Evolutionary conservation across 257 asterid species (phyloP), one percentile per base, ranked within the genome.

Genomic region (Perilla frutescens): DNA sequence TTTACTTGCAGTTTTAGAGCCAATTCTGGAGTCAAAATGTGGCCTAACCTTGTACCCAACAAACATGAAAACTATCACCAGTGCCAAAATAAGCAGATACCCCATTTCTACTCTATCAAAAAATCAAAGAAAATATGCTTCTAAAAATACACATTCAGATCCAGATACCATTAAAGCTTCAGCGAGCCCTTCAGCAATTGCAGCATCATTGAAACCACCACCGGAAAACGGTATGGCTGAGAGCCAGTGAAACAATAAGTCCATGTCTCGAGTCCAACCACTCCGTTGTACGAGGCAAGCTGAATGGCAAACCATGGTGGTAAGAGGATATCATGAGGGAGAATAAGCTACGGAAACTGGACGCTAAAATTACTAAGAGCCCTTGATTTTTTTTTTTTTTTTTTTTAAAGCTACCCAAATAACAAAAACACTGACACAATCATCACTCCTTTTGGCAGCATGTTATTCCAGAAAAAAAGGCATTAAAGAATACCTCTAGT

Each of bases 121-220:
- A 36, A 43, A 48, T 39, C 64, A 72, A 62, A 54, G 56, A 43
- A 48, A 48, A 63, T 54, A 68, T 50, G 71, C 62, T 62, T 60
- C 71, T 29, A 70, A 41, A 62, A 14, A 20, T 14, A 71, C 49
- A 53, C 47, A 76, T 71, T 32, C 68, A 73, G 84, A 45, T 71
- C 40, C 68, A 73, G 84, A 45, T 59, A 92, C 98, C 96, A 83
- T 87, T 81, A 92, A 79, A 80, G 96, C 96, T 80, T 89, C 98
- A 58, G 93, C 85, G 73, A 95, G 98, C 77, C 98, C 98, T 89
- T 95, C 98, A 68, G 99, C 92, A 72, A 90, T 84, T 36, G 96
- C 96, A 83, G 88, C 99, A 77, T 90, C 97, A 80, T 71, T 80
- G 65, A 92, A 95, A 80, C 99, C 98, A 67, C 99, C 99, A 70